Base-by-base conservation (phyloP, 306 rosid genomes). In the Heteromeles arbutifolia region DNA sequence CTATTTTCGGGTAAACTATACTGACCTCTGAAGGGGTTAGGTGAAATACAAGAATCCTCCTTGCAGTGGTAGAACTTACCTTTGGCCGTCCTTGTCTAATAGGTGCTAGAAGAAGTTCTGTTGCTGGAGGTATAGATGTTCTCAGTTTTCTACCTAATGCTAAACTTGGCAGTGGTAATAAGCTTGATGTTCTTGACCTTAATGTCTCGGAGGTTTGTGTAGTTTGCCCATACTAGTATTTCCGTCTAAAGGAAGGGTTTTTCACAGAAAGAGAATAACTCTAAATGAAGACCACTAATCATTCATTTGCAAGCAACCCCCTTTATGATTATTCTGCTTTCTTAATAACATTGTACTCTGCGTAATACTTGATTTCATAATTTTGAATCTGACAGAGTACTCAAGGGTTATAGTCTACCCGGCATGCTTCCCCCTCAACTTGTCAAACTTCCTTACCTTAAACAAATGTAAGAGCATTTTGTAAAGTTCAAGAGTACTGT, bases 391-490 rank as follows among this genome's bases (percentile, higher is more conserved):
- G 64, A 59, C 69, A 94, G 98, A 77, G 22, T 0, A 1, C 80
- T 94, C 77, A 91, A 87, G 85, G 21, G 79, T 59, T 66, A 59
- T 76, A 88, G 72, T 79, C 89, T 90, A 76, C 93, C 95, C 19
- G 96, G 98, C 54, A 28, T 73, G 75, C 98, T 94, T 83, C 97
- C 98, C 65, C 86, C 92, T 80, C 92, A 91, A 72, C 80, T 94
- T 83, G 85, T 85, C 82, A 91, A 87, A 70, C 97, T 94, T 87
- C 92, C 88, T 78, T 84, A 86, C 76, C 93, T 94, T 70, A 71
- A 24, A 84, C 58, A 57, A 80, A 78, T 94, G 98, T 94, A 85
- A 74, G 93, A 81, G 64, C 58, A 62, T 73, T 67, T 73, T 83
- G 66, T 61, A 75, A 50, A 71, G 34, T 66, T 81, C 67, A 53